Percentiles rank a stretch among this genome's conserved stretches.
These are phyloP conservation scores for Zymoseptoria passerinii DNA, from an alignment of 2,329 filamentous ascomycete genomes.

Conservation along the genomic window DNA sequence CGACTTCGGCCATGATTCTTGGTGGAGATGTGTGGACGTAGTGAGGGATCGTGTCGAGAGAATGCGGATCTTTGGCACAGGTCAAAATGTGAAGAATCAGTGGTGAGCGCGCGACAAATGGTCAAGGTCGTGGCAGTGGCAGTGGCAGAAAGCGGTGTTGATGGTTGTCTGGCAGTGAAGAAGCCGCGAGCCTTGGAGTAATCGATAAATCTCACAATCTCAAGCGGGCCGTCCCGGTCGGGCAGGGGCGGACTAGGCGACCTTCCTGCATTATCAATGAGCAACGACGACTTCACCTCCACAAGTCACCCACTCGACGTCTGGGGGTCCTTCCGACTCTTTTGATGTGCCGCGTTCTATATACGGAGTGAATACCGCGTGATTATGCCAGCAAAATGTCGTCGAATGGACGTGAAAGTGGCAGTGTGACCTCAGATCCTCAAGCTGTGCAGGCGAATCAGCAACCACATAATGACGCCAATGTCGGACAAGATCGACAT, in stretches of 20 bases:
- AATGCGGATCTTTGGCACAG: not conserved
- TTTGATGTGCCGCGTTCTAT: not conserved
- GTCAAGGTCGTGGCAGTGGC: not conserved
- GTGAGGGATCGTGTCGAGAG: not conserved
- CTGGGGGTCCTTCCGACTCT: too few species aligned
- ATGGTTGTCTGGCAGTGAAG: not conserved
- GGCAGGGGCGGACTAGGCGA: too few species aligned
- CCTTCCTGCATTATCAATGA: not conserved
- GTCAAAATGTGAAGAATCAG: not conserved
- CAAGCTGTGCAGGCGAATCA: not conserved
- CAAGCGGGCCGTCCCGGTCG: not conserved
- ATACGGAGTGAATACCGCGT: not conserved
- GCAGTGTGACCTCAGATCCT: not conserved
- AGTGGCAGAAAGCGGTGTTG: not conserved
- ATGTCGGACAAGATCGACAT: not conserved
- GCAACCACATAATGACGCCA: not conserved
- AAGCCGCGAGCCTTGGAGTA: not conserved
- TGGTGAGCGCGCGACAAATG: constrained; percentile 6
- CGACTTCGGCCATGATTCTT: constrained; percentile 28
- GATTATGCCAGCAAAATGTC: constrained; percentile 12
- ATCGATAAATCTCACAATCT: not conserved
- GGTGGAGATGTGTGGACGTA: not conserved
- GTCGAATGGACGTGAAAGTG: constrained; percentile 9
- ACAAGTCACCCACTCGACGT: not conserved
- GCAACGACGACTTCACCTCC: not conserved